Evolutionary conservation across 352 stramenopile species (phyloP), one percentile per base, ranked within the genome.

Genomic region (Pseudoperonospora humuli): DNA sequence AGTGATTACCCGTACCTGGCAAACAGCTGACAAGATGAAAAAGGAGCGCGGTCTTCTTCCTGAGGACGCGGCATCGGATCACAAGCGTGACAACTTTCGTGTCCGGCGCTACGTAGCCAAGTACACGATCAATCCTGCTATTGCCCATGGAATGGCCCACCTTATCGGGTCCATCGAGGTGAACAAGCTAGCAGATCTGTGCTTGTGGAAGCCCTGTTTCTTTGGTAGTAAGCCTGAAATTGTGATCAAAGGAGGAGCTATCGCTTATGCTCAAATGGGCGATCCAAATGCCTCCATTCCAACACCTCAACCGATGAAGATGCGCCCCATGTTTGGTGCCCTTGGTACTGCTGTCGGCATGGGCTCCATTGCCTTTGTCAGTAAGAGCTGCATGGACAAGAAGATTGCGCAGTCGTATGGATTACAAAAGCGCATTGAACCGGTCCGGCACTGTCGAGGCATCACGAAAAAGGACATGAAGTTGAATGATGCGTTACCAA

Each of bases 1-100:
- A 75, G 94, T 98, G 9, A 92, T 98, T 53, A 95, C 86, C 3
- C 76, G 95, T 15, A 98, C 95, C 7, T 98, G 95, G 95, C 93
- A 98, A 60, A 98, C 93, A 1, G 93, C 93, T n/a, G 80, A 98
- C 63, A 98, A 98, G 70, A 98, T 98, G 93, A 98, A 98, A 68
- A 71, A 81, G 25, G 83, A 97, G 57, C 68, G 85, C 10, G 95
- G 95, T 11, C 48, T 65, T 5, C 68, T 98, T 3, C 50, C 66
- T 2, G 86, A 97, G 46, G 94, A 98, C 50, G 67, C 62, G 8
- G 59, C 48, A 1, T 61, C 66, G 5, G 38, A 54, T 34, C 55
- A 68, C 60, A 60, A 70, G 38, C 50, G 84, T 42, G 95, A 98
- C 63, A 98, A 98, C 61, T 92, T 96, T 45, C 83, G 95, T 25